Percentiles rank a stretch among this genome's conserved stretches.
Evolutionary conservation across 768 basidiomycete genomes (phyloP).

Genomic region (Hypsizygus marmoreus): DNA sequence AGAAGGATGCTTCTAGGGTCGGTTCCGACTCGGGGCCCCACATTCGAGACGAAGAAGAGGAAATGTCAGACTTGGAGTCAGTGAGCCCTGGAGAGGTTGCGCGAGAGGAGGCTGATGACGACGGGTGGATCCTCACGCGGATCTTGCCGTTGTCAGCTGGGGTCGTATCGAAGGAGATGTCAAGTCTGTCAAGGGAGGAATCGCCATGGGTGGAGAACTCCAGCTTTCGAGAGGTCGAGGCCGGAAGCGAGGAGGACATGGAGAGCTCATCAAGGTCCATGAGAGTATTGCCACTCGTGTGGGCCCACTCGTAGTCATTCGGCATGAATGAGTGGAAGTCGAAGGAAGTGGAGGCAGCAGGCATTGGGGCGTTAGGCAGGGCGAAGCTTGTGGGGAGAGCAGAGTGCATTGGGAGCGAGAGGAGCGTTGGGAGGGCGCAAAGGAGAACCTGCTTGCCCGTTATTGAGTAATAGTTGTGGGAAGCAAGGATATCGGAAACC

Average conservation of each 20-base stretch:
- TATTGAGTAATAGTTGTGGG: slow-evolving; percentile 15
- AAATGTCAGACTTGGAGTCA: slow-evolving; percentile 23
- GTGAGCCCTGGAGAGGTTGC: slow-evolving; percentile 35
- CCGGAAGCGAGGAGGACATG: slow-evolving; percentile 31
- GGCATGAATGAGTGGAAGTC: slow-evolving; percentile 49
- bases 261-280: slow-evolving; percentile 52
- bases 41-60: slow-evolving; percentile 28
- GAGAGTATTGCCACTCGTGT: slow-evolving; percentile 34
- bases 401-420: slow-evolving; percentile 65
- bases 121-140: slow-evolving; percentile 70
- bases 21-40: slow-evolving; percentile 26
- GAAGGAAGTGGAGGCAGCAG: slow-evolving; percentile 46
- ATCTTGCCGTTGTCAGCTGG: slow-evolving; percentile 69
- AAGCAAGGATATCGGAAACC: slow-evolving; percentile 22
- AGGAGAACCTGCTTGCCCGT: slow-evolving; percentile 62
- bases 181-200: slow-evolving; percentile 52
- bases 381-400: slow-evolving; percentile 58
- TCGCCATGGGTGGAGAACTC: slow-evolving; percentile 58
- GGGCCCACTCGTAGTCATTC: slow-evolving; percentile 59
- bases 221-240: slow-evolving; percentile 45
- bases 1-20: slow-evolving; percentile 26
- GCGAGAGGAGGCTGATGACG: slow-evolving; percentile 46
- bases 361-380: slow-evolving; percentile 46
- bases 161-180: slow-evolving; percentile 73
- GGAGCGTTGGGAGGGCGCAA: slow-evolving; percentile 73